Percentiles rank a stretch among this genome's conserved stretches.
Conservation (phyloP, 2,329 filamentous ascomycete genomes). For the Fusarium tjaetaba region DNA sequence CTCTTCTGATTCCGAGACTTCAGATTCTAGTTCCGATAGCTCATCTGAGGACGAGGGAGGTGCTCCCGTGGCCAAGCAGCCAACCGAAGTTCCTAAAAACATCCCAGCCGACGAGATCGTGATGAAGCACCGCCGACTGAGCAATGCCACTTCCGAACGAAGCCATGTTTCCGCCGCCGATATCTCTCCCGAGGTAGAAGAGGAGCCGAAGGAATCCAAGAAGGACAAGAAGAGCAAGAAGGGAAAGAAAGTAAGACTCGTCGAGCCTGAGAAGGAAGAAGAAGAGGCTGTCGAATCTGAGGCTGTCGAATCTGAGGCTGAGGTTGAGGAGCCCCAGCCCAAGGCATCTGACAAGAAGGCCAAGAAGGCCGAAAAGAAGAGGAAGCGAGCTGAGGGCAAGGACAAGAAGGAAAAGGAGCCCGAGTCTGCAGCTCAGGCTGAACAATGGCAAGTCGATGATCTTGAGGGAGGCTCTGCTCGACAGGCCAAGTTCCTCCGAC, state of each 20-base stretch:
- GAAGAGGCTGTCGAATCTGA: slow-evolving; percentile 30
- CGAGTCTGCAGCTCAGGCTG: slow-evolving; percentile 39
- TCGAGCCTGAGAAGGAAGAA: slow-evolving; percentile 29
- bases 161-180: slow-evolving; percentile 33
- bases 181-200: slow-evolving; percentile 28
- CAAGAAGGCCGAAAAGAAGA: slow-evolving; percentile 51
- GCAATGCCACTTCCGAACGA: slow-evolving; percentile 43
- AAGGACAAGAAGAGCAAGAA: slow-evolving; percentile 46
- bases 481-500: slow-evolving; percentile 66
- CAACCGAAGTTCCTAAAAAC: slow-evolving; percentile 33
- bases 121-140: slow-evolving; percentile 47
- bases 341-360: slow-evolving; percentile 45
- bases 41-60: slow-evolving; percentile 40
- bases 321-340: slow-evolving; percentile 20
- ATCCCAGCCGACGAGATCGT: slow-evolving; percentile 46
- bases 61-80: slow-evolving; percentile 32
- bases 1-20: slow-evolving; percentile 37
- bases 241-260: slow-evolving; percentile 35
- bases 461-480: slow-evolving; percentile 62
- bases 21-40: slow-evolving; percentile 28
- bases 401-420: slow-evolving; percentile 29
- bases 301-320: slow-evolving; percentile 9
- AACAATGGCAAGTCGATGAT: slow-evolving; percentile 63
- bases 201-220: slow-evolving; percentile 35
- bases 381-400: slow-evolving; percentile 46